Evolutionary conservation across 495 filamentous ascomycete species (phyloP).

Genomic region (Tuber calosporum): DNA sequence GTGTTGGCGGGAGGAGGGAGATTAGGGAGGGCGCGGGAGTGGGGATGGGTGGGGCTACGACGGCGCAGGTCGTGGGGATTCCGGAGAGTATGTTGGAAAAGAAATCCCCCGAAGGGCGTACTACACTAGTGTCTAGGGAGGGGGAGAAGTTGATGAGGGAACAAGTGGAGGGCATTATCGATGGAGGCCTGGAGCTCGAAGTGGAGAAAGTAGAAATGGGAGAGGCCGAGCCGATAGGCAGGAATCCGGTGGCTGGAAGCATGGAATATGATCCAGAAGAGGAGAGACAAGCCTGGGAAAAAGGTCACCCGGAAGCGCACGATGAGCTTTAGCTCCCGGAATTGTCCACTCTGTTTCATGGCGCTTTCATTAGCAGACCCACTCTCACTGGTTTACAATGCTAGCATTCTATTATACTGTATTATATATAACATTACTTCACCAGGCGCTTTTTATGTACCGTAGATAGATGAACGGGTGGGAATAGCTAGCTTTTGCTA

Average conservation of each 20-base stretch:
- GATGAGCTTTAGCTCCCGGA: neutral
- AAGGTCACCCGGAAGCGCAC: constrained; percentile 15
- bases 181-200: constrained; percentile 38
- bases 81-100: constrained; percentile 46
- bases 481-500: neutral
- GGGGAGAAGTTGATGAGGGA: constrained; percentile 45
- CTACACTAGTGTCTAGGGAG: constrained; percentile 21
- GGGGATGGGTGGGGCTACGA: constrained; percentile 31
- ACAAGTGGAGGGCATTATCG: constrained; percentile 50
- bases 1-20: constrained; percentile 44
- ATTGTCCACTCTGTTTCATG: neutral
- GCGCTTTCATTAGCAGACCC: neutral
- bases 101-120: constrained; percentile 46
- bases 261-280: constrained; percentile 13
- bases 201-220: constrained; percentile 15
- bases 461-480: neutral
- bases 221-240: neutral
- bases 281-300: neutral
- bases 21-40: constrained; percentile 40
- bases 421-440: neutral
- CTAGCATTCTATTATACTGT: neutral
- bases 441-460: neutral
- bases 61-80: constrained; percentile 35
- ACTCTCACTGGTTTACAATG: neutral
- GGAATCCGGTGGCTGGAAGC: constrained; percentile 11